A percentile compares a stretch with the other conserved stretches of the same genome.
Evolutionary conservation across 148 eudicot species (phyloP).

Genomic region (Bassia scoparia): DNA sequence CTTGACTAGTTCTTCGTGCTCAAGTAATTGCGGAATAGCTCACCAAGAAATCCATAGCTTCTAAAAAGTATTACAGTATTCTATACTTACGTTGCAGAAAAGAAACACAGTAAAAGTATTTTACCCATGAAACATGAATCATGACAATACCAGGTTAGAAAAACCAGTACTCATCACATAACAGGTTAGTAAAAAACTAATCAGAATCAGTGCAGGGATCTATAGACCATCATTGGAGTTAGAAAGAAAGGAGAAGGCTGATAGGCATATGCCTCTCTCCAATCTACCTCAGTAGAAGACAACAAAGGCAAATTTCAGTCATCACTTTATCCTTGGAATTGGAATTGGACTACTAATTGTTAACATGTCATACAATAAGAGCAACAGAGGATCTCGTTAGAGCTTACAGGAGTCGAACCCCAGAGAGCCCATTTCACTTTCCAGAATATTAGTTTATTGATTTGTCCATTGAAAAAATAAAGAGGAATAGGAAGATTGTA

Average conservation of each 20-base stretch:
- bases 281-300: not conserved
- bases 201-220: not conserved
- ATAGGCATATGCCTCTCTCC: not conserved
- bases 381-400: not conserved
- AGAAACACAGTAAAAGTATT: not conserved
- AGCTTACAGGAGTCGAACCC: no score
- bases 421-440: no score
- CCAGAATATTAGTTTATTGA: no score
- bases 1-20: slow-evolving; percentile 78
- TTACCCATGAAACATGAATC: not conserved
- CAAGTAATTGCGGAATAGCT: slow-evolving; percentile 62
- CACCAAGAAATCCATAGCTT: slow-evolving; percentile 92
- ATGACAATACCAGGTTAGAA: no score
- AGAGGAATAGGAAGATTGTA: no score
- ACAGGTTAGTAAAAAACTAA: not conserved
- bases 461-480: no score
- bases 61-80: slow-evolving; percentile 26
- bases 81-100: not conserved
- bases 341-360: not conserved
- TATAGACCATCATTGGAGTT: not conserved
- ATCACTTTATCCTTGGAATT: not conserved
- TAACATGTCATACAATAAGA: not conserved
- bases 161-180: not conserved
- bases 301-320: not conserved
- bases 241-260: not conserved